Conservation (phyloP, 768 basidiomycete genomes). For the Boletus tylopilopsis region DNA sequence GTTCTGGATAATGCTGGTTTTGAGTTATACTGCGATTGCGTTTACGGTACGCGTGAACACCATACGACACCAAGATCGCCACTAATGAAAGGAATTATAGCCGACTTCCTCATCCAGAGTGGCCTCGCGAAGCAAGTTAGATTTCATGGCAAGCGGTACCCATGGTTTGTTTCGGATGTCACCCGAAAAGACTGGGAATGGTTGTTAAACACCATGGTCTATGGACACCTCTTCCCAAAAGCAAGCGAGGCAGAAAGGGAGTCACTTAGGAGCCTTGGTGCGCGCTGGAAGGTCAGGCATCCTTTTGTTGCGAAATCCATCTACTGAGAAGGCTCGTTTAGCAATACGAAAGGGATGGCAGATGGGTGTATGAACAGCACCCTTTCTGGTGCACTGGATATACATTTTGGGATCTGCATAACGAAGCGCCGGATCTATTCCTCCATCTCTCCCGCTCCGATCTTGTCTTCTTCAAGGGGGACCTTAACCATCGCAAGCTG, state of each 20-base stretch:
- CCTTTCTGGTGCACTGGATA: constrained; percentile 97
- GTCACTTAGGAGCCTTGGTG: constrained; percentile 73
- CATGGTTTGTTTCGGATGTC: constrained; percentile 94
- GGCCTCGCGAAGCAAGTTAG: constrained; percentile 80
- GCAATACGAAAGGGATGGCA: constrained; percentile 91
- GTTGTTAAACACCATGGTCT: constrained; percentile 84
- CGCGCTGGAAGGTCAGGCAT: constrained; percentile 77
- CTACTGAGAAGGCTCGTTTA: constrained; percentile 25
- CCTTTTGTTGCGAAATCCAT: neutral
- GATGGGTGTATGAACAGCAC: constrained; percentile 93
- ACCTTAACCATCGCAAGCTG: constrained; percentile 88
- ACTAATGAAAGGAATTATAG: constrained; percentile 36
- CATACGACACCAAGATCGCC: neutral
- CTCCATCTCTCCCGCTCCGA: constrained; percentile 86
- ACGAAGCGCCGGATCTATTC: constrained; percentile 88
- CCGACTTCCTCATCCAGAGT: constrained; percentile 91
- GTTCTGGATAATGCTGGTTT: constrained; percentile 82
- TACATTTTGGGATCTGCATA: constrained; percentile 85
- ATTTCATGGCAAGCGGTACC: constrained; percentile 95
- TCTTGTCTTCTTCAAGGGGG: constrained; percentile 93
- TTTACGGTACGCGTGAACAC: constrained; percentile 58
- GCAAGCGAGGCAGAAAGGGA: constrained; percentile 77
- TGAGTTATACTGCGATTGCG: constrained; percentile 84
- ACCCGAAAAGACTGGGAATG: constrained; percentile 94
- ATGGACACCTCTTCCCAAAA: constrained; percentile 88